Percentiles rank a stretch among this genome's conserved stretches.
Conservation (phyloP, 768 basidiomycete species). For the Cyathus striatus region DNA sequence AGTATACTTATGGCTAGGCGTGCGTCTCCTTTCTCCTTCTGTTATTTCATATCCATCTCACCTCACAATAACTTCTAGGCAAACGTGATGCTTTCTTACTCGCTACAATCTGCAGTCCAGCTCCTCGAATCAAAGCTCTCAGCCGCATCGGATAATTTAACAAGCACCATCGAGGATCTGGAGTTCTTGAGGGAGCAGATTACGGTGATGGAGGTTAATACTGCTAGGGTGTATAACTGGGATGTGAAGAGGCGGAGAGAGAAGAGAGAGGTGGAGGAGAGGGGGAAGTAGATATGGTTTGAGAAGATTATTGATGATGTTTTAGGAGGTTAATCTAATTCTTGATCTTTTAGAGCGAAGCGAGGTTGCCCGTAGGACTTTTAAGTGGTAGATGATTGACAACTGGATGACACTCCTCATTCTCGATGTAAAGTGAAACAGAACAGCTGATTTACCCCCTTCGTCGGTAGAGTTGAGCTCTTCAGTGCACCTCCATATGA, state of each 20-base stretch:
- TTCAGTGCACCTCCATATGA: no score
- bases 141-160: constrained; percentile 60
- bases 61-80: constrained; percentile 55
- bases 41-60: background rate
- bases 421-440: no score
- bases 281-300: background rate
- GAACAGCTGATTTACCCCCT: no score
- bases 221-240: constrained; percentile 94
- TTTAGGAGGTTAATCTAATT: no score
- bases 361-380: no score
- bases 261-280: constrained; percentile 33
- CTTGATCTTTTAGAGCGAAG: no score
- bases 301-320: background rate
- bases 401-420: no score
- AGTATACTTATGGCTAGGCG: constrained; percentile 95
- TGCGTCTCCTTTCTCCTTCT: constrained; percentile 31
- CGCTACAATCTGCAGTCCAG: constrained; percentile 67
- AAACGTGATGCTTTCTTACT: constrained; percentile 96
- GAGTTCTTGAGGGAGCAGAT: constrained; percentile 93
- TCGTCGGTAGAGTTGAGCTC: no score
- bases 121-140: constrained; percentile 73
- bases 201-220: constrained; percentile 95
- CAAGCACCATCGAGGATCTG: constrained; percentile 77
- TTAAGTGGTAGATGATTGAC: no score
- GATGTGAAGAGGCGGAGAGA: constrained; percentile 83